phyloP scores from a whole-genome alignment of 345 rosid species.

The Triadica sebifera region DNA sequence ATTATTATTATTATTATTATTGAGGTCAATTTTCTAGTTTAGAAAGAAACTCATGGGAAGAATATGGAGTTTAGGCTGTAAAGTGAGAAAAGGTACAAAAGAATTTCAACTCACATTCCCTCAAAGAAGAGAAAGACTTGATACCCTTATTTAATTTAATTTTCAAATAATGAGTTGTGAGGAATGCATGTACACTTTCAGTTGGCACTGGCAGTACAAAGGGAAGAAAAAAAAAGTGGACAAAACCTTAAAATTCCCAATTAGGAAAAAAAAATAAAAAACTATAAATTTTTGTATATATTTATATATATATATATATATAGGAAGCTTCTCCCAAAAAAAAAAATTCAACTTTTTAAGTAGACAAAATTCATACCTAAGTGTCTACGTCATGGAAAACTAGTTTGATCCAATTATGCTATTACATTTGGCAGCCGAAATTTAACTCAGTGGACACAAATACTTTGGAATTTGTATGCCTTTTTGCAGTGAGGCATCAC shows the following conservation, averaged over 20 bases:
- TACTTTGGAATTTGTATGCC: background rate
- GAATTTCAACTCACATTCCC: conserved; percentile 40
- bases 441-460: background rate
- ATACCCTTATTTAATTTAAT: conserved; percentile 10
- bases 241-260: conserved; percentile 31
- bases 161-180: background rate
- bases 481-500: background rate
- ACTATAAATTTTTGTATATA: too few relatives aligned
- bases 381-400: background rate
- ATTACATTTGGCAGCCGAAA: conserved; percentile 10
- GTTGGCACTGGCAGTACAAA: background rate
- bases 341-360: background rate
- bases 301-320: too few relatives aligned
- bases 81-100: conserved; percentile 21
- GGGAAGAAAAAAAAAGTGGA: background rate
- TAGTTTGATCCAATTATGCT: background rate
- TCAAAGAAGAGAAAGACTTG: background rate
- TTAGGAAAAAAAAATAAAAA: conserved; percentile 21
- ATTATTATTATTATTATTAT: too few relatives aligned
- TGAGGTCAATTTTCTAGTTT: too few relatives aligned
- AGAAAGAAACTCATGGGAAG: background rate
- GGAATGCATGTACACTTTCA: conserved; percentile 5
- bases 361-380: background rate
- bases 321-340: background rate
- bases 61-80: conserved; percentile 38